Conservation (phyloP, 225 moss, liverwort and hornwort genomes). For the Neckera pumila region DNA sequence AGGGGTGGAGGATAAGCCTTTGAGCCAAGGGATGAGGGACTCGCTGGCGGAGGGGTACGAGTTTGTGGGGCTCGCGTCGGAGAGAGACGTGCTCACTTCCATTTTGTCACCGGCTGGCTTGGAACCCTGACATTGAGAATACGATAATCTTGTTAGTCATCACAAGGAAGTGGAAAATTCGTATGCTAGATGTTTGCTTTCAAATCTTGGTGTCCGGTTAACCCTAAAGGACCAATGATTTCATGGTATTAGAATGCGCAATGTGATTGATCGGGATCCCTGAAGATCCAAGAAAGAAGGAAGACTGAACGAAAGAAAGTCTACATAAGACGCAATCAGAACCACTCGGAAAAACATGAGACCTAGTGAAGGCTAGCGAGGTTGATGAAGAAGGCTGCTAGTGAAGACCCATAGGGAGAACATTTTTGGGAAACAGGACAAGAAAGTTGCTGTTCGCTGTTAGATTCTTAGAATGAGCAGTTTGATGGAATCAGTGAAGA, state of each 20-base stretch:
- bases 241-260: not conserved
- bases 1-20: slow-evolving; percentile 67
- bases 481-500: not conserved
- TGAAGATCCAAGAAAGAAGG: not conserved
- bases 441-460: not conserved
- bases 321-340: not conserved
- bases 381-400: not conserved
- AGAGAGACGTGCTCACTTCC: slow-evolving; percentile 66
- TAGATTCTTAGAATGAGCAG: not conserved
- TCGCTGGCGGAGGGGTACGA: slow-evolving; percentile 79
- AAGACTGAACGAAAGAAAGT: not conserved
- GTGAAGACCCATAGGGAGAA: not conserved
- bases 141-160: not conserved
- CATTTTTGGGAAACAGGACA: not conserved
- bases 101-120: slow-evolving; percentile 68
- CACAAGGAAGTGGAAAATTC: not conserved
- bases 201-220: not conserved
- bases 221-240: not conserved
- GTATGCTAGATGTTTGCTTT: not conserved
- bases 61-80: slow-evolving; percentile 64
- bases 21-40: slow-evolving; percentile 88
- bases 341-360: not conserved
- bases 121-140: slow-evolving; percentile 34
- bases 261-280: not conserved
- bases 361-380: not conserved